phyloP scores from a whole-genome alignment of 2,329 filamentous ascomycete genomes.

The Epichloe amarillans region DNA sequence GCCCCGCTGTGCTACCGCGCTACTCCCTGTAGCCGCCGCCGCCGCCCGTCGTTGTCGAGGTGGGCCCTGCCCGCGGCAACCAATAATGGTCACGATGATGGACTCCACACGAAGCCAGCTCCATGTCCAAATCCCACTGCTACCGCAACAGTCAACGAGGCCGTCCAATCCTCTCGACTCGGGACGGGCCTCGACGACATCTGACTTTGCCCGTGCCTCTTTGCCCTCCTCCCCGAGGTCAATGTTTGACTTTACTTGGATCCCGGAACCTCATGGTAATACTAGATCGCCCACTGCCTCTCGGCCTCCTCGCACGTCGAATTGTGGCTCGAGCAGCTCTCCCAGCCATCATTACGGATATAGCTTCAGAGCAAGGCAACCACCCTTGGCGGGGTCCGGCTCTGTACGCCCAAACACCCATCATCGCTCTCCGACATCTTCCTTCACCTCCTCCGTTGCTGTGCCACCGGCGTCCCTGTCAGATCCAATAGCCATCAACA shows the following conservation, averaged over 20 bases:
- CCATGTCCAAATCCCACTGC: conserved; percentile 3
- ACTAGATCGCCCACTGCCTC: not conserved
- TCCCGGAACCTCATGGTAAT: not conserved
- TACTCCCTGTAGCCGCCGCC: not conserved
- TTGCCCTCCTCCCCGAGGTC: conserved; percentile 1
- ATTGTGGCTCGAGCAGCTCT: not conserved
- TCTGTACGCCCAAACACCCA: not conserved
- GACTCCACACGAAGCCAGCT: conserved; percentile 2
- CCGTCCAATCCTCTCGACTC: not conserved
- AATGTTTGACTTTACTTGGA: conserved; percentile 5
- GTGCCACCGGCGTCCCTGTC: not conserved
- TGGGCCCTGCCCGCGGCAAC: not conserved
- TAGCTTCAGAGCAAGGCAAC: not conserved
- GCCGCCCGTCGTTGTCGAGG: not conserved
- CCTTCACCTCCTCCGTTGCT: not conserved
- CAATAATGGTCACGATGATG: conserved; percentile 5
- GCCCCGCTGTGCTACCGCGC: not conserved
- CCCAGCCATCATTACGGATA: not conserved
- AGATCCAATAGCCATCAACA: not conserved
- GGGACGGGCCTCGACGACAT: conserved; percentile 1
- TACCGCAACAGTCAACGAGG: not conserved
- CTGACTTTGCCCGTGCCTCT: not conserved
- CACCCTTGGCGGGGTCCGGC: not conserved
- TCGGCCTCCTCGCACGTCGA: not conserved
- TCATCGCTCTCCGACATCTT: not conserved